Evolutionary conservation across 257 asterid genomes (phyloP), one percentile per base, ranked within the genome.

Genomic region (Capsicum rhomboideum): DNA sequence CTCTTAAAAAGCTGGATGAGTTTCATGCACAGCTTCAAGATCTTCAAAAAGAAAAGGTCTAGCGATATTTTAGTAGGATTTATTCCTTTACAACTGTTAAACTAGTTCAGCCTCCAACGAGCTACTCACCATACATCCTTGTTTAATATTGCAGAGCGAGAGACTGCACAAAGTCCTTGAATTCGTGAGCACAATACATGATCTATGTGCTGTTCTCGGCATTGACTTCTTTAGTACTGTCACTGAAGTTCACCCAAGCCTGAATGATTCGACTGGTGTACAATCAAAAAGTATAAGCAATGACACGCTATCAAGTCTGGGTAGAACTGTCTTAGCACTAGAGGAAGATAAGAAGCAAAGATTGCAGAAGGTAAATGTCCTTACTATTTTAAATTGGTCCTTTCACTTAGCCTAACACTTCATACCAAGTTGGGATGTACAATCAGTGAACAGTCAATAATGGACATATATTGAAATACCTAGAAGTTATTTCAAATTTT

Each of bases 201-300:
- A 93, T 88, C 97, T 97, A 23, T 95, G 98, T 91, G 97, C 92
- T n/a, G 99, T 97, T 52, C 98, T 97, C 79, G 96, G 98, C 59
- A 66, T 93, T 91, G 98, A 95, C 86, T 95, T 97, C 89, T 85
- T 88, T 55, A 88, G 90, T 54, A 91, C 95, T 10, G 94, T 95
- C 84, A 90, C 95, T 10, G 94, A 93, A 87, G 99, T 95, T 84
- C 99, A 97, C 85, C 97, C 98, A 50, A 97, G 98, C 94, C 86
- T 97, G 87, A 91, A 89, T 50, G 97, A 95, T 84, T 89, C 97
- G 52, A 88, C 88, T 61, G 93, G 95, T 79, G 97, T 91, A 63
- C 97, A 93, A 59, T 91, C 97, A 31, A 91, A 92, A 86, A 95
- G 99, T 95, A 95, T 97, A 84, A 95, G 98, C 90, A 88, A 95